Percentiles rank a stretch among this genome's conserved stretches.
Evolutionary conservation across 345 rosid genomes (phyloP).

Genomic region (Citrus inodora): DNA sequence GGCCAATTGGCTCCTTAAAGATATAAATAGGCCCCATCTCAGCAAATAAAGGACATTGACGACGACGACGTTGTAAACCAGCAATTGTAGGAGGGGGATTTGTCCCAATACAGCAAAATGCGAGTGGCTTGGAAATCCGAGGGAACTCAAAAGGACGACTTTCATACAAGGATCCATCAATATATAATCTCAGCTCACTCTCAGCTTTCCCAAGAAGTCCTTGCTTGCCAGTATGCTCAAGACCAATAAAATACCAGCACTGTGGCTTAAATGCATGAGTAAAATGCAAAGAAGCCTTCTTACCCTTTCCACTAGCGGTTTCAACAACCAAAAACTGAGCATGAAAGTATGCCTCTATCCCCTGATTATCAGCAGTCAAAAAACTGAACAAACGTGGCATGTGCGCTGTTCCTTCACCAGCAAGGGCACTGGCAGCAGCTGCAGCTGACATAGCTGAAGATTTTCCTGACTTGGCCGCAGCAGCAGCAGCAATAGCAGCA

Average conservation of each 20-base stretch:
- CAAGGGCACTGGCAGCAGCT: slow-evolving; percentile 99
- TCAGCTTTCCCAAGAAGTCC: slow-evolving; percentile 93
- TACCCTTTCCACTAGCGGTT: slow-evolving; percentile 89
- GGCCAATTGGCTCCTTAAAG: slow-evolving; percentile 95
- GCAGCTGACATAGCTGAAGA: slow-evolving; percentile 99
- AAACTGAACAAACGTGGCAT: slow-evolving; percentile 99
- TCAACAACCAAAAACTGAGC: slow-evolving; percentile 99
- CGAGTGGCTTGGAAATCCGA: slow-evolving; percentile 89
- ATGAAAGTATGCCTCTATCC: slow-evolving; percentile 95
- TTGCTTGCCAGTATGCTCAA: slow-evolving; percentile 85
- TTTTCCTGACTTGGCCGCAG: slow-evolving; percentile 97
- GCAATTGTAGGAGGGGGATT: slow-evolving; percentile 99
- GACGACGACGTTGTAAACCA: slow-evolving; percentile 97
- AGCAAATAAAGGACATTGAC: slow-evolving; percentile 98
- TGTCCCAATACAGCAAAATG: slow-evolving; percentile 98
- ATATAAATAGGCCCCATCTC: slow-evolving; percentile 98
- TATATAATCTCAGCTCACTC: slow-evolving; percentile 83
- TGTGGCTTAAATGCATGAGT: slow-evolving; percentile 99
- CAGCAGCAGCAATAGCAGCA: slow-evolving; percentile 97
- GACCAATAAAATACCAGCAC: slow-evolving; percentile 96
- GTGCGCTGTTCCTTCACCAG: slow-evolving; percentile 98
- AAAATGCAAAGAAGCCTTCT: slow-evolving; percentile 94
- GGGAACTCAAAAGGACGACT: slow-evolving; percentile 92
- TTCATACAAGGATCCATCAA: slow-evolving; percentile 95
- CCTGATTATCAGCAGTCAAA: slow-evolving; percentile 95